Percentiles rank a stretch among this genome's conserved stretches.
Conservation (phyloP, 2,329 filamentous ascomycete species). For the Penicillium sp. region DNA sequence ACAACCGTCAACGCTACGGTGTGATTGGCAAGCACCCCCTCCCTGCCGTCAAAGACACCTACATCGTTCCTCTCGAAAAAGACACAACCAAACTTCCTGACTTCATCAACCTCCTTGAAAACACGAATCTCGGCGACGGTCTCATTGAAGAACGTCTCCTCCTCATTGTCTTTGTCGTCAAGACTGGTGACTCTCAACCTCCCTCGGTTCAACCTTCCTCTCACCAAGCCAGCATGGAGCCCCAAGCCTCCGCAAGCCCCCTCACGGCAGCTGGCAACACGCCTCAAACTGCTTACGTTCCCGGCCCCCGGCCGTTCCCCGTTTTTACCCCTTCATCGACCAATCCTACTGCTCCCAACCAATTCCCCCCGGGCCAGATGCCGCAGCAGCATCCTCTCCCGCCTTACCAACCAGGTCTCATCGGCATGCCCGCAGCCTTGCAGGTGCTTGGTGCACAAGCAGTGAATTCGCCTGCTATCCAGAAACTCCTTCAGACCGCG, state of each 20-base stretch:
- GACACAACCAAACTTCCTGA: conserved; percentile 71
- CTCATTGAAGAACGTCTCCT: conserved; percentile 73
- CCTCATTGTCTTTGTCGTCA: conserved; percentile 81
- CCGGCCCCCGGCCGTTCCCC: conserved; percentile 24
- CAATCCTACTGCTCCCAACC: conserved; percentile 20
- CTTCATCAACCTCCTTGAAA: conserved; percentile 84
- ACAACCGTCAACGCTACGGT: conserved; percentile 77
- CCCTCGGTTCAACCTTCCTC: conserved; percentile 43
- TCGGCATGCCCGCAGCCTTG: conserved; percentile 59
- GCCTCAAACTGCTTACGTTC: conserved; percentile 16
- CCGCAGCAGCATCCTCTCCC: conserved; percentile 8
- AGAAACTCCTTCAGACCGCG: conserved; percentile 69
- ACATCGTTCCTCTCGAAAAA: conserved; percentile 80
- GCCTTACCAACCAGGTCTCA: conserved; percentile 30
- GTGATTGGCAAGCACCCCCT: conserved; percentile 77
- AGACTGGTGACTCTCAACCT: conserved; percentile 54
- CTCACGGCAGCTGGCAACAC: conserved; percentile 31
- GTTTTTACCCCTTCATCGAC: conserved; percentile 7
- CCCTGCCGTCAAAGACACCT: conserved; percentile 82
- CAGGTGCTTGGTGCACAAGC: conserved; percentile 64
- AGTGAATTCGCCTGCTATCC: conserved; percentile 64
- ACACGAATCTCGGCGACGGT: conserved; percentile 70
- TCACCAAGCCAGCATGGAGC: conserved; percentile 39
- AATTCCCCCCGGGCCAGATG: conserved; percentile 20
- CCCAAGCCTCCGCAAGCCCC: conserved; percentile 34